phyloP scores from a whole-genome alignment of 257 asterid species.

The Linaria vulgaris region DNA sequence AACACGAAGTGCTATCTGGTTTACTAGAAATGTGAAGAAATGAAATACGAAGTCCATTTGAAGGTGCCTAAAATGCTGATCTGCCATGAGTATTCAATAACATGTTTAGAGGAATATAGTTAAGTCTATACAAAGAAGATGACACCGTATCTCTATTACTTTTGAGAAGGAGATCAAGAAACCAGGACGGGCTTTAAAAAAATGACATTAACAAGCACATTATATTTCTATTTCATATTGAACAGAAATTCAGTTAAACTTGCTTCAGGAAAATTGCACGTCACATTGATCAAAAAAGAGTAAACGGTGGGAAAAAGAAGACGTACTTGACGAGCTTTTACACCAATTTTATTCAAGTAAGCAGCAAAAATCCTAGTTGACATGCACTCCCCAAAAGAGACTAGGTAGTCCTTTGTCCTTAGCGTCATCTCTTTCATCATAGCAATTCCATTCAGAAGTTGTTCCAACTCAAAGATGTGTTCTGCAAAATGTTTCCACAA shows the following conservation, averaged over 20 bases:
- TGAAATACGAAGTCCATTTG: no score
- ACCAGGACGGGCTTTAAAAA: not conserved
- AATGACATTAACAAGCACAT: not conserved
- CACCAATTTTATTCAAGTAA: conserved; percentile 61
- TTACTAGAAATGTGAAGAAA: no score
- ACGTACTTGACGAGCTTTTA: conserved; percentile 75
- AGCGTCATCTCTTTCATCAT: conserved; percentile 79
- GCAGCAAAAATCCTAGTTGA: conserved; percentile 85
- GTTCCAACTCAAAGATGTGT: conserved; percentile 55
- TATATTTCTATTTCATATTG: not conserved
- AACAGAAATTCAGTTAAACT: no score
- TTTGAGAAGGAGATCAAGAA: no score
- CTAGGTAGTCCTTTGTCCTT: conserved; percentile 75
- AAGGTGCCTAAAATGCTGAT: no score
- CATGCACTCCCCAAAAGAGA: conserved; percentile 95
- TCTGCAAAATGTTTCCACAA: conserved; percentile 29
- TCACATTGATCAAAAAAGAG: not conserved
- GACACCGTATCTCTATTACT: no score
- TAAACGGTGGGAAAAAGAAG: conserved; percentile 8
- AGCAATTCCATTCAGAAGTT: conserved; percentile 55
- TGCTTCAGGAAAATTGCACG: not conserved
- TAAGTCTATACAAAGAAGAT: no score
- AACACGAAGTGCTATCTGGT: no score
- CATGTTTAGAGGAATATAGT: no score
- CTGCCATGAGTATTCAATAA: no score